phyloP scores from a whole-genome alignment of 495 filamentous ascomycete species.

The Usnea hakonensis region DNA sequence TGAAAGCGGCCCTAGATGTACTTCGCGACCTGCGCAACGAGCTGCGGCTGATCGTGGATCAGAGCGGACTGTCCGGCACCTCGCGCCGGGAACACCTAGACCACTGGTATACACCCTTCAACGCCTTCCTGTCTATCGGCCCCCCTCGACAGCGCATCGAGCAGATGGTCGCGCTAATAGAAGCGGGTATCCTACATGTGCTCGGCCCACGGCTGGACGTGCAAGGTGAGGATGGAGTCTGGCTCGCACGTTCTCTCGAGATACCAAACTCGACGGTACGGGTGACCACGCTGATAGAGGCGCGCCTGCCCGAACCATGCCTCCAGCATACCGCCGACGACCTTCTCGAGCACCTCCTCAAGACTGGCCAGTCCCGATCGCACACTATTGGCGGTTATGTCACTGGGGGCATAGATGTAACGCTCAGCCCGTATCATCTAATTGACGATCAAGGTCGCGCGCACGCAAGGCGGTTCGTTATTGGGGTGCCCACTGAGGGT shows the following conservation, averaged over 20 bases:
- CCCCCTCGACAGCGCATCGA: constrained; percentile 19
- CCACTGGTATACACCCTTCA: constrained; percentile 17
- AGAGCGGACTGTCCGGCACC: constrained; percentile 9
- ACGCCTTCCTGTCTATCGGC: constrained; percentile 16
- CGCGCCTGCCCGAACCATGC: constrained; percentile 13
- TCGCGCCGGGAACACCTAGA: constrained; percentile 15
- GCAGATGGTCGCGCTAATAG: constrained; percentile 19
- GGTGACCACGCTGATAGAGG: constrained; percentile 20
- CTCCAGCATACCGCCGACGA: too few species aligned
- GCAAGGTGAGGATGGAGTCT: constrained; percentile 13
- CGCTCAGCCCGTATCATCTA: too few species aligned
- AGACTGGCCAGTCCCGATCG: too few species aligned
- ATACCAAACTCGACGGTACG: constrained; percentile 9
- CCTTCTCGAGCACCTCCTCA: too few species aligned
- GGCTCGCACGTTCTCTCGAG: constrained; percentile 17
- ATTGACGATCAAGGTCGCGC: neutral
- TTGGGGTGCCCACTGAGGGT: constrained; percentile 17
- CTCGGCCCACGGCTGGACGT: constrained; percentile 19
- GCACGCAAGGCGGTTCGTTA: constrained; percentile 12
- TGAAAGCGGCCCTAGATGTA: constrained; percentile 21
- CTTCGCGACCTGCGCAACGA: constrained; percentile 25
- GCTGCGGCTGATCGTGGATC: constrained; percentile 16
- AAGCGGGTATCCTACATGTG: constrained; percentile 20
- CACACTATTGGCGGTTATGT: too few species aligned
- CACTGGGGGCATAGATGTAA: too few species aligned